Evolutionary conservation across 148 eudicot species (phyloP).

Genomic region (Amaranthus palmeri): DNA sequence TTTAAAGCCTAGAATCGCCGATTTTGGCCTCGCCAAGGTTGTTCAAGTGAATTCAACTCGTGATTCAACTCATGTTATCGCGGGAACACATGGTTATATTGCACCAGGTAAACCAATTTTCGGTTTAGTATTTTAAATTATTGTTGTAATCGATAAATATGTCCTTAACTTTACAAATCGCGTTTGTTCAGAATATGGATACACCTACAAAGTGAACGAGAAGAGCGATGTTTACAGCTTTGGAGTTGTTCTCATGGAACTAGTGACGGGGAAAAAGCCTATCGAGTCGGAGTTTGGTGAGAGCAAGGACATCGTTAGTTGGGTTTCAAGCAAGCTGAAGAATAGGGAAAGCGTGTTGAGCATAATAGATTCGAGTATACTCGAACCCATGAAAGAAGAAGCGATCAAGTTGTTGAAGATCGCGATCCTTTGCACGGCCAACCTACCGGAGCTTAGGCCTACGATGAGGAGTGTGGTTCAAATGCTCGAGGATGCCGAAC

Average conservation of each 20-base stretch:
- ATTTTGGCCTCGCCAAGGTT: conserved; percentile 91
- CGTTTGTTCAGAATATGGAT: conserved; percentile 71
- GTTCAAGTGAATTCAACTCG: conserved; percentile 36
- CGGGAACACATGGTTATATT: conserved; percentile 88
- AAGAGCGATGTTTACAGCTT: conserved; percentile 91
- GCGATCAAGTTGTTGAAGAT: conserved; percentile 68
- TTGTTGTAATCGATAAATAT: too few relatives aligned
- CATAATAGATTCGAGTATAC: conserved; percentile 54
- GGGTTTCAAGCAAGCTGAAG: conserved; percentile 69
- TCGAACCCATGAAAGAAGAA: conserved; percentile 42
- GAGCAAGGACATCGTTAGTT: conserved; percentile 63
- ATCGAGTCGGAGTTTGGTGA: conserved; percentile 76
- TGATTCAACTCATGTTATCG: conserved; percentile 64
- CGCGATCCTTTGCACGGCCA: conserved; percentile 68
- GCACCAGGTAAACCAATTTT: conserved; percentile 68
- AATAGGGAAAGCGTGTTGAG: conserved; percentile 53
- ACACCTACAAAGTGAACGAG: conserved; percentile 75
- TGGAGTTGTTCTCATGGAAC: conserved; percentile 95
- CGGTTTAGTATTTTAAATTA: not conserved
- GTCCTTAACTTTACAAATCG: not conserved
- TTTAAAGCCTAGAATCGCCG: conserved; percentile 82
- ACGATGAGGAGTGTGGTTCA: conserved; percentile 79
- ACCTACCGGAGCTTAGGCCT: conserved; percentile 63
- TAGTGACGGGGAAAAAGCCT: conserved; percentile 84
- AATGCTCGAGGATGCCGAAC: conserved; percentile 85